Evolutionary conservation across 768 basidiomycete species (phyloP).

Genomic region (Arthromyces matolae): DNA sequence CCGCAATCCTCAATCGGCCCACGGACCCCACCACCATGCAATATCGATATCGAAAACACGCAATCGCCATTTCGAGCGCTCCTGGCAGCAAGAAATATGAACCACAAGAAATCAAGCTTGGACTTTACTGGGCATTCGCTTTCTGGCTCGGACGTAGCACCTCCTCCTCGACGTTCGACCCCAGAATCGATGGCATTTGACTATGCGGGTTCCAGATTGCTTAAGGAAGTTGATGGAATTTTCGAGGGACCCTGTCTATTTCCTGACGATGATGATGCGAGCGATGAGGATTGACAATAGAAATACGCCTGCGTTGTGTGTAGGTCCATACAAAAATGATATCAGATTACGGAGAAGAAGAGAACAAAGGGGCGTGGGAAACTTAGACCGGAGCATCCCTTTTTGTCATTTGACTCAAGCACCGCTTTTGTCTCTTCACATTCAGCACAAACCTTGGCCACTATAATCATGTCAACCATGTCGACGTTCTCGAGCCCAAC

Average conservation of each 20-base stretch:
- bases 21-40: conserved; percentile 2
- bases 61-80: conserved; percentile 12
- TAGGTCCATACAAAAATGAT: too few relatives aligned
- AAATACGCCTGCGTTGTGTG: too few relatives aligned
- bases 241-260: conserved; percentile 33
- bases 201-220: not conserved
- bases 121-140: conserved; percentile 1
- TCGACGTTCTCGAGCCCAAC: conserved; percentile 61
- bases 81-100: conserved; percentile 4
- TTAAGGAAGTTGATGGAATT: conserved; percentile 27
- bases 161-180: not conserved
- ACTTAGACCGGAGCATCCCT: conserved; percentile 20
- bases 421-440: conserved; percentile 17
- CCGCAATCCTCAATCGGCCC: not conserved
- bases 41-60: not conserved
- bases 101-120: not conserved
- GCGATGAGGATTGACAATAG: conserved; percentile 14
- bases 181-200: not conserved
- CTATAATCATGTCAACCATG: conserved; percentile 30
- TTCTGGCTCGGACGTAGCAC: not conserved
- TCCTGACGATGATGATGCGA: conserved; percentile 18
- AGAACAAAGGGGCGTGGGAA: conserved; percentile 23
- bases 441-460: conserved; percentile 8
- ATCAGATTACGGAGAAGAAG: not conserved
- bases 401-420: conserved; percentile 36